These are phyloP conservation scores for Pythium coloratum DNA, from an alignment of 352 stramenopile genomes.

Conservation along the genomic window DNA sequence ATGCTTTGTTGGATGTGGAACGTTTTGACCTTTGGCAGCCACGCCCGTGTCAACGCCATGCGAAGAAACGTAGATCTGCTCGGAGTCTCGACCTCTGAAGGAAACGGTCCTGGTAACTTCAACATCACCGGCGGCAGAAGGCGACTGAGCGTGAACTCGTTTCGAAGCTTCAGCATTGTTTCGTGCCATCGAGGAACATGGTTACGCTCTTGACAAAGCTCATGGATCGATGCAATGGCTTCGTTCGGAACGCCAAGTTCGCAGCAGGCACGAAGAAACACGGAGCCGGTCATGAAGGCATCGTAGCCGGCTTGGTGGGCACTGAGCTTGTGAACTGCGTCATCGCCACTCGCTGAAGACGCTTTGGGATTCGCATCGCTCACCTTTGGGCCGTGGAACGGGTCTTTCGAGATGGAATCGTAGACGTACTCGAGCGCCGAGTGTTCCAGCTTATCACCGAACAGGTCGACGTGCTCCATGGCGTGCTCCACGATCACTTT, in stretches of 20 bases:
- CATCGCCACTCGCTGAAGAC: background rate
- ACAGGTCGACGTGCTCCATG: conserved; percentile 64
- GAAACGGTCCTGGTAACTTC: conserved; percentile 16
- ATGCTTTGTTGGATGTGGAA: conserved; percentile 83
- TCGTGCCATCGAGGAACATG: conserved; percentile 13
- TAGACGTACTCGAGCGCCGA: conserved; percentile 69
- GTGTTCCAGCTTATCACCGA: conserved; percentile 56
- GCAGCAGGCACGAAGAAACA: conserved; percentile 69
- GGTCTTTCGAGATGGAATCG: conserved; percentile 52
- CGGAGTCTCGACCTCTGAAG: conserved; percentile 30
- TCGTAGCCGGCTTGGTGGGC: conserved; percentile 78
- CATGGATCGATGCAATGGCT: conserved; percentile 37
- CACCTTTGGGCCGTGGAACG: conserved; percentile 61
- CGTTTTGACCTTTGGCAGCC: conserved; percentile 44
- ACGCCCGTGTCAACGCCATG: conserved; percentile 53
- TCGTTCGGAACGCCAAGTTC: conserved; percentile 61
- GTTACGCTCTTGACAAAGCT: background rate
- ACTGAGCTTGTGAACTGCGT: background rate
- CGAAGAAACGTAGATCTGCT: conserved; percentile 55
- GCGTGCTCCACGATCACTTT: conserved; percentile 68
- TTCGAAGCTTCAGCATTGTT: conserved; percentile 50
- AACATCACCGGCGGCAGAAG: conserved; percentile 42
- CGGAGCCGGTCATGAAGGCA: conserved; percentile 75
- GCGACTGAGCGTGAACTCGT: conserved; percentile 42
- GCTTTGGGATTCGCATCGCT: background rate